Base-by-base conservation (phyloP, 176 grass and related monocot genomes). In the Oryza nivara region DNA sequence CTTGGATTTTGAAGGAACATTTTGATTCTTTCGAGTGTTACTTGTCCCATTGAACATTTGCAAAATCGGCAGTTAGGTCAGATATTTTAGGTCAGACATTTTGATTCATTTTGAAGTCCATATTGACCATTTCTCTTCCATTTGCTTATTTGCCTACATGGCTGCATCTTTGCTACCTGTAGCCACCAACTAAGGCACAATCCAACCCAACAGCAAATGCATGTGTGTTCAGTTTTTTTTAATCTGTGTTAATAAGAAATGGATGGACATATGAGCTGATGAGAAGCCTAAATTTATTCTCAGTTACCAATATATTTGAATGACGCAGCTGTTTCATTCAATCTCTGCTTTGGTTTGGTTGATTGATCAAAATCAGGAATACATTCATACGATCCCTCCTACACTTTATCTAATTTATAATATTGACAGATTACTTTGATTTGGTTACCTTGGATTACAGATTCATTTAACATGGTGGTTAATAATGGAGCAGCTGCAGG, bases 401-500 rank as follows among this genome's bases (percentile, higher is more conserved):
- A 9, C 20, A 61, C 20, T 61, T 22, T 1, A 61, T 22, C 56
- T 61, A 61, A 61, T 61, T 61, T 61, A 61, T 61, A 61, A 9
- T 9, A 6, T 48, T 60, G 48, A 11, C 70, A 36, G 22, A 60
- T 77, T 88, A 22, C 28, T 83, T 51, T 35, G 36, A 35, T 61
- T 19, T 70, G 71, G 67, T 67, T 76, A 12, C 32, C 15, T 51
- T 87, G 61, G 72, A 68, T 72, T 15, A 70, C 80, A 72, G 94
- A 97, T 90, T 90, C 94, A 80, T 97, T 97, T 72, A 94, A 97
- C 86, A 87, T 97, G 45, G 63, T 97, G 54, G 94, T 94, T 85
- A 94, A 97, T 72, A 94, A 94, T 74, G 94, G 92, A 88, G 85
- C 77, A 72, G 89, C 94, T 68, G 94, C 94, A 35, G 94, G 94